Evolutionary conservation across 352 stramenopile species (phyloP), one percentile per base, ranked within the genome.

Genomic region (Globisporangium viniferum): DNA sequence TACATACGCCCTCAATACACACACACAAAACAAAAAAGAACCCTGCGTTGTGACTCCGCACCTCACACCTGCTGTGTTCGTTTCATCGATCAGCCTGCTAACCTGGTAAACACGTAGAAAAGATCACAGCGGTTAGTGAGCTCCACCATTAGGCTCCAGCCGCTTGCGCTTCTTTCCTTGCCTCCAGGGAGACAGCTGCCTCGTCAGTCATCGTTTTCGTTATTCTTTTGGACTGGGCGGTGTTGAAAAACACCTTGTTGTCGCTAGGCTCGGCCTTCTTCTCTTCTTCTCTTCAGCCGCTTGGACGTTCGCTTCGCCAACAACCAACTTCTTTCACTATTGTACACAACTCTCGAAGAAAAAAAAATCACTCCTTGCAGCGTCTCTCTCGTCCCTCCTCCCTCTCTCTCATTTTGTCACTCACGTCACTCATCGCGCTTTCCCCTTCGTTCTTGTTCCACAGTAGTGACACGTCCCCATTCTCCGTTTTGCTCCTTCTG

Each of bases 221-320:
- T 75, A 54, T 33, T 9, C 31, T 44, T 51, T 5, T 51, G 44
- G 18, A 64, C 29, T 79, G 86, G 85, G 88, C 73, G 88, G 88
- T 94, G 88, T 93, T 95, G 53, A 95, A 72, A 93, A 95, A 92
- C 86, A 95, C 88, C 88, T 89, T 79, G 66, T 78, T 60, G 60
- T 61, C 39, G 55, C 55, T 51, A 62, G 61, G 31, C 20, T 59
- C 51, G 62, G 55, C 66, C 65, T 48, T 56, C 57, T 75, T 65
- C 60, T 74, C 59, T 33, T 74, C 59, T 33, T 69, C 58, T 44
- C 53, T 29, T 18, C 53, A 10, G 39, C n/a, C 33, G 58, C 33
- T 51, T 60, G 29, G 55, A 2, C 29, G 55, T 60, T 51, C 44
- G 44, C 55, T 61, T 41, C 29, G 20, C 55, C 24, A 22, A 35